Evolutionary conservation across 2,329 filamentous ascomycete species (phyloP), one percentile per base, ranked within the genome.

Genomic region (Zasmidium angulare): DNA sequence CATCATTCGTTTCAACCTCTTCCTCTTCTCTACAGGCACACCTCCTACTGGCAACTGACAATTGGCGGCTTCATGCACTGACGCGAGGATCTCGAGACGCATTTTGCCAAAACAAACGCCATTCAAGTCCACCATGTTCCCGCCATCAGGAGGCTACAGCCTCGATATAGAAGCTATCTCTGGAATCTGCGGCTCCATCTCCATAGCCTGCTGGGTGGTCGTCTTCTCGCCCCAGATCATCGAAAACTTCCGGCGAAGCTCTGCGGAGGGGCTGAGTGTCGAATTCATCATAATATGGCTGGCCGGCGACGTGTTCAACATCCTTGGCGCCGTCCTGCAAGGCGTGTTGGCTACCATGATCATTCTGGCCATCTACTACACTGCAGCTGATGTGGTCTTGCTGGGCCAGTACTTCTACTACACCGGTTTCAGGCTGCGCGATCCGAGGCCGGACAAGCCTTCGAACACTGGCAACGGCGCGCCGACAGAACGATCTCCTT

Each of bases 171-270:
- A 95, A 72, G 92, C 93, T 61, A 87, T 97, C 69, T 96, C 91
- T 68, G 93, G 93, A 56, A 97, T 97, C 69, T 92, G 89, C 77
- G 93, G 93, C 36, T 96, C 93, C 9, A 93, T 99, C 67, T 96
- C 91, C 49, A 97, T 99, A 72, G 93, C 93, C 53, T 97, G 93
- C 74, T 97, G 95, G 95, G 90, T 98, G 58, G 91, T 98, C 36
- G 95, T 99, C 59, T 99, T 97, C 79, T 95, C 91, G 0, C 95
- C 95, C 1, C 95, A 99, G 69, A 97, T 99, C 68, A 88, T 96
- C 68, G 91, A 96, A 72, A 97, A 97, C 73, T 97, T 96, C 78
- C 88, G 87, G 63, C 86, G 92, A 57, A 81, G 85, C 66, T 96
- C 89, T 46, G 91, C 92, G 59, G 91, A 97, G 73, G 93, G 92